Percentiles rank a stretch among this genome's conserved stretches.
Conservation (phyloP, 2,329 filamentous ascomycete genomes). For the Talaromyces piceae region DNA sequence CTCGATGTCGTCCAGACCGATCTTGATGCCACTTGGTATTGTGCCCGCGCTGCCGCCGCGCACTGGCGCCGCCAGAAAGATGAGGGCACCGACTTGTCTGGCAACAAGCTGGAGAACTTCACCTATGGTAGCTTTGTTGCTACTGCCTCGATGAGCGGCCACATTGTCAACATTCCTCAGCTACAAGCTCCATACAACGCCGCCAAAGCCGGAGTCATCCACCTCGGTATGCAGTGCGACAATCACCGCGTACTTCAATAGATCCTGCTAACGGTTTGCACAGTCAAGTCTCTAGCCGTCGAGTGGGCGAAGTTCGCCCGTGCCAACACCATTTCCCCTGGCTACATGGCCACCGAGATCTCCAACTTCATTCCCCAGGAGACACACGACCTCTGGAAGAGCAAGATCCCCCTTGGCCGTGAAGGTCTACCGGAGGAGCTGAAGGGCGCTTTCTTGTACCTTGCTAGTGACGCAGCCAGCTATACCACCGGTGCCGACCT, state of each 20-base stretch:
- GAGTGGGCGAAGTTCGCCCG: slow-evolving; percentile 72
- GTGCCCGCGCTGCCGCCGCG: slow-evolving; percentile 59
- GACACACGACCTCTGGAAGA: slow-evolving; percentile 65
- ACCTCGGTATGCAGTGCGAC: slow-evolving; percentile 33
- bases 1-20: slow-evolving; percentile 63
- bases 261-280: slow-evolving; percentile 9
- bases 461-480: slow-evolving; percentile 41
- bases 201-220: slow-evolving; percentile 56
- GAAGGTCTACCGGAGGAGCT: slow-evolving; percentile 67
- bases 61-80: slow-evolving; percentile 65
- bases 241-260: slow-evolving; percentile 42
- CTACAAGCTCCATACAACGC: slow-evolving; percentile 67
- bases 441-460: slow-evolving; percentile 58
- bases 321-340: slow-evolving; percentile 64
- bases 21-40: slow-evolving; percentile 71
- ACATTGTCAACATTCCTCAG: slow-evolving; percentile 71
- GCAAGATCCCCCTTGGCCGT: slow-evolving; percentile 72
- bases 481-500: slow-evolving; percentile 45
- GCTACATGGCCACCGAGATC: slow-evolving; percentile 70
- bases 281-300: slow-evolving; percentile 62
- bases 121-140: slow-evolving; percentile 65
- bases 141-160: slow-evolving; percentile 70
- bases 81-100: slow-evolving; percentile 56
- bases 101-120: slow-evolving; percentile 54
- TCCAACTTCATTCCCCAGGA: slow-evolving; percentile 57